Conservation (phyloP, 352 stramenopile species). For the Phytophthora uliginosa region DNA sequence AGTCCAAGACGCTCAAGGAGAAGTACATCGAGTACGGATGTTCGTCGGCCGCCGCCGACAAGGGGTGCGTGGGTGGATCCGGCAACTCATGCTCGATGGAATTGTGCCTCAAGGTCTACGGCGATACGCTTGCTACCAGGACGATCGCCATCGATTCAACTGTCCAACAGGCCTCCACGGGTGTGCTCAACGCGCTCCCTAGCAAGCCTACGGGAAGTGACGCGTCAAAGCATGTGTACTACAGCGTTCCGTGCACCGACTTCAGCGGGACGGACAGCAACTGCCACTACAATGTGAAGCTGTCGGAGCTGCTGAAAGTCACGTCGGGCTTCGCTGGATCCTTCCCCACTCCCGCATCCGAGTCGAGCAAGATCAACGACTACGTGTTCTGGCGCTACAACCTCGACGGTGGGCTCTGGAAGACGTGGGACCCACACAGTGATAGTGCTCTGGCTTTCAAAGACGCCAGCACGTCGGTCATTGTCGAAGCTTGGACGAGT, state of each 20-base stretch:
- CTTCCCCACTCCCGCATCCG: neutral
- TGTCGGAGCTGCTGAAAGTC: constrained; percentile 5
- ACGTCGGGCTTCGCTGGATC: neutral
- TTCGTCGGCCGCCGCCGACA: neutral
- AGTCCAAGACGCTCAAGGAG: constrained; percentile 11
- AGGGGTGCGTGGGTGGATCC: neutral
- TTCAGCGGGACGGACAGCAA: neutral
- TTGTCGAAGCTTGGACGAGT: constrained; percentile 60
- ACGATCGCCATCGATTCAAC: constrained; percentile 27
- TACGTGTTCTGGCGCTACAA: constrained; percentile 63
- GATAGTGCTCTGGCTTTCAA: constrained; percentile 28
- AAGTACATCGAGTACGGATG: neutral
- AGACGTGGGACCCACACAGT: neutral
- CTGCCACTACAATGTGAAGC: constrained; percentile 10
- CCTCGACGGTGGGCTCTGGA: neutral
- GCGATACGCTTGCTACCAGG: constrained; percentile 40
- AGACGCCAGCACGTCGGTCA: constrained; percentile 37
- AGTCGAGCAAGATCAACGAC: neutral
- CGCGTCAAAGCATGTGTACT: constrained; percentile 1
- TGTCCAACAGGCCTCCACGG: constrained; percentile 28
- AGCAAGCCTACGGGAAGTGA: neutral
- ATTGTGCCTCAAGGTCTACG: constrained; percentile 52
- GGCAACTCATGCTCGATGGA: constrained; percentile 32
- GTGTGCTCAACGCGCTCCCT: constrained; percentile 35
- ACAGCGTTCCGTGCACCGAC: constrained; percentile 9